Percentiles rank a stretch among this genome's conserved stretches.
Conservation (phyloP, 176 grass and related monocot genomes). For the Bromus sterilis region DNA sequence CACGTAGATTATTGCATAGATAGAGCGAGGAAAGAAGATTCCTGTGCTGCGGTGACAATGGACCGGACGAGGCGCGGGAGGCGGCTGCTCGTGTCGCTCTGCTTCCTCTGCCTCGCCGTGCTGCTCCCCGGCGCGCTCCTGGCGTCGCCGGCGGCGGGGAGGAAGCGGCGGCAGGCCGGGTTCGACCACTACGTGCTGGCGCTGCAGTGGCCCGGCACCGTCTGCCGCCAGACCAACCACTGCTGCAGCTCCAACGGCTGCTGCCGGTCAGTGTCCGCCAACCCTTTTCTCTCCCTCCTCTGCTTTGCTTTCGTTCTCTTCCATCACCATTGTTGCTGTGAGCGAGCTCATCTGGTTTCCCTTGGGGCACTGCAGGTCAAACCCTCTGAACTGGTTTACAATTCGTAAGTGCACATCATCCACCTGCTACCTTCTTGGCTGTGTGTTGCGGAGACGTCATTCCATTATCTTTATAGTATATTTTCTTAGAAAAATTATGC, state of each 20-base stretch:
- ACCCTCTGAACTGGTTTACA: slow-evolving; percentile 60
- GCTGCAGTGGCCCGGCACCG: slow-evolving; percentile 82
- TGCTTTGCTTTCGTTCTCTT: too few species aligned
- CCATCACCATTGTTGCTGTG: too few species aligned
- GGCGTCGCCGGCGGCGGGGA: not conserved
- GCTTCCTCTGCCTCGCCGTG: slow-evolving; percentile 31
- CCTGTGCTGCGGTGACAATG: not conserved
- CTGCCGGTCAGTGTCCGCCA: slow-evolving; percentile 53
- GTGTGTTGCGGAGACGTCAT: too few species aligned
- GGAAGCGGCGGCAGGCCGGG: slow-evolving; percentile 36
- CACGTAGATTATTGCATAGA: not conserved
- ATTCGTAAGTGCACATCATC: too few species aligned
- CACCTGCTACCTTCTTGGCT: too few species aligned
- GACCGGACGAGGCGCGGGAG: slow-evolving; percentile 4
- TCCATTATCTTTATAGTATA: too few species aligned
- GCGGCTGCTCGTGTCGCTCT: slow-evolving; percentile 26
- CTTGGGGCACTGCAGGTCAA: slow-evolving; percentile 50
- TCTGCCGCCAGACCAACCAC: slow-evolving; percentile 56
- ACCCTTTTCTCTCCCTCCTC: not conserved
- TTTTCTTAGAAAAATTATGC: too few species aligned
- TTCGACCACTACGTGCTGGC: slow-evolving; percentile 84
- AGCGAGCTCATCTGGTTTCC: slow-evolving; percentile 26
- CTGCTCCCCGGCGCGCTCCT: slow-evolving; percentile 15
- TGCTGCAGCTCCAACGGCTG: slow-evolving; percentile 89
- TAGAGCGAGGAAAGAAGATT: not conserved